phyloP scores from a whole-genome alignment of 2,329 filamentous ascomycete species.

The Beauveria sp. region DNA sequence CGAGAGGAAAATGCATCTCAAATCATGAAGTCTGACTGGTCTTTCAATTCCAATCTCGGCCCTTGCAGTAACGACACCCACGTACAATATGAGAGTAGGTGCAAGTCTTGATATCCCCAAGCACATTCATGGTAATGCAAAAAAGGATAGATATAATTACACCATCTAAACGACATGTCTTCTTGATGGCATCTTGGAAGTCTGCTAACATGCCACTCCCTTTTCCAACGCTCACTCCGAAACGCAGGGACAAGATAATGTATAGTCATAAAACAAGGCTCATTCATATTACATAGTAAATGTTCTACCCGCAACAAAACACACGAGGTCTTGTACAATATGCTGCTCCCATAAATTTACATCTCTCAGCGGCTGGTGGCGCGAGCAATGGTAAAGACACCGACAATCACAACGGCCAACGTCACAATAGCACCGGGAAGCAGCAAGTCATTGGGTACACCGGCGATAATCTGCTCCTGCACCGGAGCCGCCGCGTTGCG shows the following conservation, averaged over 20 bases:
- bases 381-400: slow-evolving; percentile 83
- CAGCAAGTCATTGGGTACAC: slow-evolving; percentile 88
- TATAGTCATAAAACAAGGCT: slow-evolving; percentile 10
- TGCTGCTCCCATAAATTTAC: neutral
- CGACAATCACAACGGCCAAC: slow-evolving; percentile 87
- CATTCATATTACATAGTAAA: slow-evolving; percentile 13
- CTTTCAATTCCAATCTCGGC: no score
- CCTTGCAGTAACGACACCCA: no score
- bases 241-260: neutral
- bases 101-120: no score
- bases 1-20: no score
- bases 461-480: slow-evolving; percentile 74
- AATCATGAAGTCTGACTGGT: no score
- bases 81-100: no score
- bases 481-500: slow-evolving; percentile 31
- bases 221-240: no score
- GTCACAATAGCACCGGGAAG: slow-evolving; percentile 91
- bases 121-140: no score
- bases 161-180: no score
- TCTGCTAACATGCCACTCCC: no score
- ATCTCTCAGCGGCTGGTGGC: slow-evolving; percentile 38
- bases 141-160: no score
- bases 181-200: no score
- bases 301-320: slow-evolving; percentile 6
- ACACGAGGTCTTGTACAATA: slow-evolving; percentile 6